Evolutionary conservation across 1,139 yeast genomes (phyloP).

Genomic region (Sugiyamaella japonica): DNA sequence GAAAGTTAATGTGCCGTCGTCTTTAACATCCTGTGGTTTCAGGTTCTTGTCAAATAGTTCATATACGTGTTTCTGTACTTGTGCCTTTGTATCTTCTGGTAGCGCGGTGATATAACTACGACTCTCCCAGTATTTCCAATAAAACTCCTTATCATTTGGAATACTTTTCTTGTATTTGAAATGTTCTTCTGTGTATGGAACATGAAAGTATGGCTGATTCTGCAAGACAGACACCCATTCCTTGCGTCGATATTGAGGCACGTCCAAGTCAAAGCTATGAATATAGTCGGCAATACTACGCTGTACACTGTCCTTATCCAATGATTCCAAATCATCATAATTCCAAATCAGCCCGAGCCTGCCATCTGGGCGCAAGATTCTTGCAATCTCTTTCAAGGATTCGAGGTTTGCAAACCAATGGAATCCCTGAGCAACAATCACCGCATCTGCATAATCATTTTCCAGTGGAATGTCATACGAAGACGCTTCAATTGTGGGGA

Average conservation of each 20-base stretch:
- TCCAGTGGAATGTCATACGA: constrained; percentile 52
- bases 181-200: constrained; percentile 41
- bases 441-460: constrained; percentile 49
- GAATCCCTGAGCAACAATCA: constrained; percentile 64
- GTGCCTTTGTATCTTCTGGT: constrained; percentile 42
- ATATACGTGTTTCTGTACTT: constrained; percentile 42
- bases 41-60: constrained; percentile 29
- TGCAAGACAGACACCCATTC: constrained; percentile 51
- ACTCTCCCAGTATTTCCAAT: constrained; percentile 58
- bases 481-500: constrained; percentile 46
- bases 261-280: constrained; percentile 42
- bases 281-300: constrained; percentile 36
- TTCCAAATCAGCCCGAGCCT: constrained; percentile 63
- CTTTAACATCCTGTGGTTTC: constrained; percentile 21
- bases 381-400: constrained; percentile 51
- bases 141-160: constrained; percentile 36
- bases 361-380: constrained; percentile 57
- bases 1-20: constrained; percentile 19
- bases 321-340: constrained; percentile 46
- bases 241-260: constrained; percentile 60
- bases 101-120: constrained; percentile 58
- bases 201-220: constrained; percentile 38
- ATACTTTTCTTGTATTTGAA: constrained; percentile 34
- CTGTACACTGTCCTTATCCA: constrained; percentile 40
- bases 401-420: constrained; percentile 64